These are phyloP conservation scores for Bimuria novae-zelandiae DNA, from an alignment of 2,329 filamentous ascomycete genomes.

Conservation along the genomic window DNA sequence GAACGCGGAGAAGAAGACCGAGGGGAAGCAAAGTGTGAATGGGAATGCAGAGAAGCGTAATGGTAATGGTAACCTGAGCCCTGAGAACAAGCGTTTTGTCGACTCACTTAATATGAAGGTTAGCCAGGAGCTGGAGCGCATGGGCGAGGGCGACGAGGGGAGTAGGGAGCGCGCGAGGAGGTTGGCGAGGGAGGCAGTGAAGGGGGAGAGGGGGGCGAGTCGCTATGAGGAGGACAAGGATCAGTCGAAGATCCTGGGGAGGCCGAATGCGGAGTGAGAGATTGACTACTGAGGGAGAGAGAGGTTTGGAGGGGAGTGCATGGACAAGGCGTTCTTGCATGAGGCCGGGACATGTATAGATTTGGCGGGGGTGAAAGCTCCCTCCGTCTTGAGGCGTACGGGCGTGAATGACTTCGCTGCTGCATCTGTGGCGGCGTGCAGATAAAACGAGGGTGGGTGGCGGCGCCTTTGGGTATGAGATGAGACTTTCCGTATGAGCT, in stretches of 20 bases:
- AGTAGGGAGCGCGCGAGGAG: constrained; percentile 32
- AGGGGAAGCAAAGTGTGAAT: no score
- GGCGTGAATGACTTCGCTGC: no score
- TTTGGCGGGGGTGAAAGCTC: no score
- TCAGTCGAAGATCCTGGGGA: not conserved
- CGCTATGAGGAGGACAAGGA: not conserved
- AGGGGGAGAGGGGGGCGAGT: constrained; percentile 15
- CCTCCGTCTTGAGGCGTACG: no score
- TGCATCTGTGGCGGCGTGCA: no score
- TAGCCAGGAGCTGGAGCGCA: constrained; percentile 32
- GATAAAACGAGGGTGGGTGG: no score
- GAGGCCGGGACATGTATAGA: no score
- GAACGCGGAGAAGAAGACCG: constrained; percentile 13
- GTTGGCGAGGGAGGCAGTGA: constrained; percentile 29
- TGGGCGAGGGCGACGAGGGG: constrained; percentile 28
- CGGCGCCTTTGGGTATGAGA: not conserved
- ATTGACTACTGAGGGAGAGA: no score
- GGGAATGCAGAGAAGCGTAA: not conserved
- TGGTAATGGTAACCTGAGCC: constrained; percentile 31
- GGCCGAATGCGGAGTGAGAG: not conserved
- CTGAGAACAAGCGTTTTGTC: constrained; percentile 39
- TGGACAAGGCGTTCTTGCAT: no score
- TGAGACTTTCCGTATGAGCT: not conserved
- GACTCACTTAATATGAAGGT: constrained; percentile 36
- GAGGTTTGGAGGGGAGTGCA: no score